A percentile compares a stretch with the other conserved stretches of the same genome.
phyloP scores from a whole-genome alignment of 2,329 filamentous ascomycete species.

The Pyrenochaeta sp. region DNA sequence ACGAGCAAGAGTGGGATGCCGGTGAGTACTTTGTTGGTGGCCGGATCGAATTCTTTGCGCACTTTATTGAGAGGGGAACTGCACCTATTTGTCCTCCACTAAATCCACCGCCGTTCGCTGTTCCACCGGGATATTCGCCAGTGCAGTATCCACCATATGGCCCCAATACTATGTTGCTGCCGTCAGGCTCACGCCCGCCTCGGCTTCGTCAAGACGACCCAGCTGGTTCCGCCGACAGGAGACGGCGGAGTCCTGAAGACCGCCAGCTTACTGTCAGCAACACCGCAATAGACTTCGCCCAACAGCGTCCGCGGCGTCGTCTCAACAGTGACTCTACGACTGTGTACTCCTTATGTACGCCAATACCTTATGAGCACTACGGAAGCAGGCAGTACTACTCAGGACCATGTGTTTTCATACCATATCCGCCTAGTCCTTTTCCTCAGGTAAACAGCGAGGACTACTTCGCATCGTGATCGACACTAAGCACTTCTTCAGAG shows the following conservation, averaged over 20 bases:
- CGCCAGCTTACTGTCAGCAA: not conserved
- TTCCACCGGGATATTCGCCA: not conserved
- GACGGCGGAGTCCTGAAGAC: not conserved
- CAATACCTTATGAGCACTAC: not conserved
- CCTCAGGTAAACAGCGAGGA: not conserved
- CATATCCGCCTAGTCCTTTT: not conserved
- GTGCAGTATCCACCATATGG: not conserved
- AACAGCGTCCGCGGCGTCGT: not conserved
- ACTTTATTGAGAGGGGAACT: not conserved
- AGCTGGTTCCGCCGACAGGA: not conserved
- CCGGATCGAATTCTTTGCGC: not conserved
- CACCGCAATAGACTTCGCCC: not conserved
- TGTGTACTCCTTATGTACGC: not conserved
- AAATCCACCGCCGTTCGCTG: not conserved
- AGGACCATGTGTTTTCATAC: slow-evolving; percentile 1
- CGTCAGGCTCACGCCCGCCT: not conserved
- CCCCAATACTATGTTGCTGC: not conserved
- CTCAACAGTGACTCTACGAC: not conserved
- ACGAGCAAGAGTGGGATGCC: not conserved
- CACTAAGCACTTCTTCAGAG: too few species aligned
- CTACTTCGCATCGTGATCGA: too few species aligned
- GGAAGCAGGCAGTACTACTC: not conserved
- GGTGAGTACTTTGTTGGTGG: not conserved
- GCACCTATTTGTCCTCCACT: not conserved
- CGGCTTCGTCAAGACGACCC: not conserved